Percentiles rank a stretch among this genome's conserved stretches.
phyloP scores from a whole-genome alignment of 306 rosid species.

The Acacia melanoxylon region DNA sequence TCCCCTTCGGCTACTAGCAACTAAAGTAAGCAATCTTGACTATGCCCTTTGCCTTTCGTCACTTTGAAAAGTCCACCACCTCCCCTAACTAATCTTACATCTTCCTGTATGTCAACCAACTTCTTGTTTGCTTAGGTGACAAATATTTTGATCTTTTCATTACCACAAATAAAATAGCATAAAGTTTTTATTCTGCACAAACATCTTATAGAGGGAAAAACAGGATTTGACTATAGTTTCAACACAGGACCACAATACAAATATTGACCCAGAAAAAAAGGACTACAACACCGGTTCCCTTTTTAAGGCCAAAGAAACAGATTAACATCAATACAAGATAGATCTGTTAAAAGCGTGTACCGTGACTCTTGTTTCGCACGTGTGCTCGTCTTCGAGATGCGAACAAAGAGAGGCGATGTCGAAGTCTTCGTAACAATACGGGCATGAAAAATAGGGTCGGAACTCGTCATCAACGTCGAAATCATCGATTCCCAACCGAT shows the following conservation, averaged over 20 bases:
- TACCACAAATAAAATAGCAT: not conserved
- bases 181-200: not conserved
- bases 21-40: not conserved
- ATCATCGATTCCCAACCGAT: conserved; percentile 86
- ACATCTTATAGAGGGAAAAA: not conserved
- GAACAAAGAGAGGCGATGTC: conserved; percentile 83
- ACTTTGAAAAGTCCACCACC: not conserved
- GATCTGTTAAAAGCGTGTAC: conserved; percentile 41
- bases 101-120: not conserved
- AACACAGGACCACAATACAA: not conserved
- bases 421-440: conserved; percentile 89
- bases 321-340: not conserved
- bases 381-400: conserved; percentile 94
- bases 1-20: not conserved
- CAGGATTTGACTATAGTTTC: conserved; percentile 19
- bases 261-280: not conserved
- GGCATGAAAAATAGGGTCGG: conserved; percentile 87
- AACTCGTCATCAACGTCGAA: conserved; percentile 85
- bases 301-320: not conserved
- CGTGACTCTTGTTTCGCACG: conserved; percentile 83
- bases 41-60: not conserved
- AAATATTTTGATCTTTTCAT: not conserved
- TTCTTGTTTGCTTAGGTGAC: not conserved
- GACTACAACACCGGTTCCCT: not conserved
- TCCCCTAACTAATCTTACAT: not conserved